These are phyloP conservation scores for Pouteria campechiana DNA, from an alignment of 179 eudicot genomes.

Conservation along the genomic window DNA sequence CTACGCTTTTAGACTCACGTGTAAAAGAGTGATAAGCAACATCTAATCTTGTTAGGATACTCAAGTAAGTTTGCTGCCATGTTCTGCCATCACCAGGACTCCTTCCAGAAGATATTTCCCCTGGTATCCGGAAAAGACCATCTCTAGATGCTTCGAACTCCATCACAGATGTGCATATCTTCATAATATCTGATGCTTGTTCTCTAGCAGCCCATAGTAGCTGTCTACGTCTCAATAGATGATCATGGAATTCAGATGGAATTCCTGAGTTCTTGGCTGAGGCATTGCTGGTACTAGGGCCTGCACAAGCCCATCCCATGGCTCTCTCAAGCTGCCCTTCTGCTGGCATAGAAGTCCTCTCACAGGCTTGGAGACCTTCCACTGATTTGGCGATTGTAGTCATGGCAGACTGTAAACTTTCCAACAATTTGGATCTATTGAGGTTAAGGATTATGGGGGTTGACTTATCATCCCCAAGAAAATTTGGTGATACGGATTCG, in stretches of 20 bases:
- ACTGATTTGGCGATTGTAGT: slow-evolving; percentile 60
- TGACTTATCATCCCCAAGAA: slow-evolving; percentile 54
- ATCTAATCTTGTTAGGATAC: slow-evolving; percentile 70
- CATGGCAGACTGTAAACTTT: slow-evolving; percentile 57
- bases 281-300: slow-evolving; percentile 49
- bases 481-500: slow-evolving; percentile 52
- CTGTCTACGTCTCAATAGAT: slow-evolving; percentile 59
- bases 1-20: slow-evolving; percentile 56
- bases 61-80: slow-evolving; percentile 86
- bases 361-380: slow-evolving; percentile 75
- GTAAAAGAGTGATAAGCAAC: slow-evolving; percentile 67
- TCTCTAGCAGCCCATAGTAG: slow-evolving; percentile 62
- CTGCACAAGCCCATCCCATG: slow-evolving; percentile 99
- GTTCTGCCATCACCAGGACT: slow-evolving; percentile 57
- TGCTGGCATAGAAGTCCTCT: slow-evolving; percentile 64
- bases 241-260: slow-evolving; percentile 89
- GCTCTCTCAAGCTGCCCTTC: slow-evolving; percentile 99
- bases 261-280: slow-evolving; percentile 48
- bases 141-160: slow-evolving; percentile 99
- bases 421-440: slow-evolving; percentile 70
- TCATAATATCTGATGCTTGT: slow-evolving; percentile 64
- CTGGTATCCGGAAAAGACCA: slow-evolving; percentile 51
- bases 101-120: slow-evolving; percentile 40
- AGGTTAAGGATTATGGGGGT: slow-evolving; percentile 49
- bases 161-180: slow-evolving; percentile 57